A percentile compares a stretch with the other conserved stretches of the same genome.
phyloP scores from a whole-genome alignment of 2,329 filamentous ascomycete species.

The Zasmidium cellare region DNA sequence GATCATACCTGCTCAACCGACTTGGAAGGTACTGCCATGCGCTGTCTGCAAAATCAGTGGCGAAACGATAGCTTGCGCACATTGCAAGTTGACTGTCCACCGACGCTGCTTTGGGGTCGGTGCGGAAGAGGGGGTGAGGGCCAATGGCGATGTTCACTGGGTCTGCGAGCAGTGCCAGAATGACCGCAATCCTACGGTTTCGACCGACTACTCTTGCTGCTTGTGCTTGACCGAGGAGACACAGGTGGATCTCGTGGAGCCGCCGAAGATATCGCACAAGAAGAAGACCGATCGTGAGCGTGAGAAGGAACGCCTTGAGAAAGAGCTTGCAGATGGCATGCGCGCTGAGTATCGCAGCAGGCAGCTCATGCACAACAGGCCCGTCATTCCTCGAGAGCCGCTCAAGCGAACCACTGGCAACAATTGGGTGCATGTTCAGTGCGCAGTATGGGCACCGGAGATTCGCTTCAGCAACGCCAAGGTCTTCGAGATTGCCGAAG shows the following conservation, averaged over 20 bases:
- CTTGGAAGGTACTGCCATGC: constrained; percentile 76
- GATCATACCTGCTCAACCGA: constrained; percentile 72
- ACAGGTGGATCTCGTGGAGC: constrained; percentile 79
- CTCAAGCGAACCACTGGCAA: constrained; percentile 93
- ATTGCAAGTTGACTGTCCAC: constrained; percentile 90
- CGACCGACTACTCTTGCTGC: constrained; percentile 92
- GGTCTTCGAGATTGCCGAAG: constrained; percentile 81
- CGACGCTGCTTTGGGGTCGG: constrained; percentile 89
- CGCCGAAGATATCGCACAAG: constrained; percentile 73
- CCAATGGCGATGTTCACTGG: constrained; percentile 65
- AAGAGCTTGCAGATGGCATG: constrained; percentile 76
- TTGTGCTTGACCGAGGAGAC: constrained; percentile 83
- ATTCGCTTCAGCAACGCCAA: constrained; percentile 87
- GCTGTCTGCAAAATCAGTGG: constrained; percentile 78
- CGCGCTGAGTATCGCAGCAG: constrained; percentile 79
- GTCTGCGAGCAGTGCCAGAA: constrained; percentile 94
- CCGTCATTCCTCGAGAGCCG: constrained; percentile 80
- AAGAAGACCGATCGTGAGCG: constrained; percentile 93
- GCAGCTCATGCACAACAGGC: constrained; percentile 82
- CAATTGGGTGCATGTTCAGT: constrained; percentile 97
- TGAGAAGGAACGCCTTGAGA: constrained; percentile 83
- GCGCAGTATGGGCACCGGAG: constrained; percentile 88
- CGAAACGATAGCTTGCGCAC: constrained; percentile 72
- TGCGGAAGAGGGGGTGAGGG: constrained; percentile 58
- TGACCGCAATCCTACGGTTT: constrained; percentile 86